Percentiles rank a stretch among this genome's conserved stretches.
Evolutionary conservation across 495 filamentous ascomycete genomes (phyloP).

Genomic region (Xylaria scruposa): DNA sequence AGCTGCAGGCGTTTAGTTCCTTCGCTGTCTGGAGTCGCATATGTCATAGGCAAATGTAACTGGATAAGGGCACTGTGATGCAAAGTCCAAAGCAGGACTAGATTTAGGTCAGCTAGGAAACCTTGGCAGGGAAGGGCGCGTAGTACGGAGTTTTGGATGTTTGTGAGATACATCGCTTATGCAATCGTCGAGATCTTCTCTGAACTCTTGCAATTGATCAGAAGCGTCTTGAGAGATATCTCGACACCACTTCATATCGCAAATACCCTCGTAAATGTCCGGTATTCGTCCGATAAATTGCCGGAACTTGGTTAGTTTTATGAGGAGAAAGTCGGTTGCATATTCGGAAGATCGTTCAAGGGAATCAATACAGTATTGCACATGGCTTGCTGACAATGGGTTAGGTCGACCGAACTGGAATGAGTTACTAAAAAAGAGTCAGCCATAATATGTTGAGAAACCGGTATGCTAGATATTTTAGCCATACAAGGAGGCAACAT

Average conservation of each 20-base stretch:
- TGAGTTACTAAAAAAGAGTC: conserved; percentile 35
- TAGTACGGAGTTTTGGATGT: conserved; percentile 26
- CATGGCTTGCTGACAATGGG: conserved; percentile 32
- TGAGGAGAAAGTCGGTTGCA: conserved; percentile 37
- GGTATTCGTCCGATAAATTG: conserved; percentile 36
- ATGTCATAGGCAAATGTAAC: conserved; percentile 41
- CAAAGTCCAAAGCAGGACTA: conserved; percentile 39
- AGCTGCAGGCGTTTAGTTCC: conserved; percentile 31
- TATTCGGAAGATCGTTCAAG: conserved; percentile 35
- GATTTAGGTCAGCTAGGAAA: background rate
- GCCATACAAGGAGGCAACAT: conserved; percentile 42
- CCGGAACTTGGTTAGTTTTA: conserved; percentile 40
- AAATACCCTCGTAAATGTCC: conserved; percentile 15
- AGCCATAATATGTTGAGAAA: background rate
- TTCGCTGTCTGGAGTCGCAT: conserved; percentile 31
- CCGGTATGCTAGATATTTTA: background rate
- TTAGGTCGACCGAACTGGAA: conserved; percentile 40
- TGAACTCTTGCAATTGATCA: conserved; percentile 33
- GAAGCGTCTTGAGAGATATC: conserved; percentile 18
- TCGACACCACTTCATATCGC: conserved; percentile 32
- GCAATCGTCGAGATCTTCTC: conserved; percentile 36
- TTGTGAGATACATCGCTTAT: conserved; percentile 20
- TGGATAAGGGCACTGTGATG: conserved; percentile 40
- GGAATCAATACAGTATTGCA: conserved; percentile 36
- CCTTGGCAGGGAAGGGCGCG: background rate